Conservation (phyloP, 1,284 basidiomycete species). For the Porodaedalea pini region DNA sequence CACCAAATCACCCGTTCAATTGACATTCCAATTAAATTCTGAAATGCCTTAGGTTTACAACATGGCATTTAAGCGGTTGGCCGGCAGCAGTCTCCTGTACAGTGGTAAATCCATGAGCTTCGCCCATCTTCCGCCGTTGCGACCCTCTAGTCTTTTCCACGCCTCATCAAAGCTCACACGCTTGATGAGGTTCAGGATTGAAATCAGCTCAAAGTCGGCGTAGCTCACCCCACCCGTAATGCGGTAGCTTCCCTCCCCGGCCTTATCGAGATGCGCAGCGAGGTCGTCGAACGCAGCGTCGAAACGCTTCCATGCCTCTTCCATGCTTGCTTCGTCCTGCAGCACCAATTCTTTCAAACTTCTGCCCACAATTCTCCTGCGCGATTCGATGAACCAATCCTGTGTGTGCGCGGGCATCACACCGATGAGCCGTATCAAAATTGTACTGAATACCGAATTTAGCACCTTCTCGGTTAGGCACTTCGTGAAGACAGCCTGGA, state of each 20-base stretch:
- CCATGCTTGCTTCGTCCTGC: constrained; percentile 12
- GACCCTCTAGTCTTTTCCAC: constrained; percentile 2
- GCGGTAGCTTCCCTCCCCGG: constrained; percentile 11
- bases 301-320: constrained; percentile 17
- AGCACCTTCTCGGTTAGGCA: constrained; percentile 22
- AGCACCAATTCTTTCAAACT: constrained; percentile 16
- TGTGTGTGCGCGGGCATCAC: neutral
- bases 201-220: constrained; percentile 3
- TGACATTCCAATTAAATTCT: too few relatives aligned
- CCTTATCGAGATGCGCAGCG: constrained; percentile 18
- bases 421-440: constrained; percentile 2
- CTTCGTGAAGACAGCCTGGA: constrained; percentile 32
- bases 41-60: too few relatives aligned
- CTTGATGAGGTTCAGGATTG: neutral
- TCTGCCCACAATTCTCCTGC: constrained; percentile 2
- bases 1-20: too few relatives aligned
- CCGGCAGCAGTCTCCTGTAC: neutral
- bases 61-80: neutral
- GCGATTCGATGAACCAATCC: constrained; percentile 5
- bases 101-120: constrained; percentile 8
- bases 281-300: constrained; percentile 14
- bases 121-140: constrained; percentile 10
- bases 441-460: constrained; percentile 13
- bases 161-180: neutral
- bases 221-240: neutral